These are phyloP conservation scores for Saitoella complicata DNA, from an alignment of 805 yeast species.

Conservation along the genomic window DNA sequence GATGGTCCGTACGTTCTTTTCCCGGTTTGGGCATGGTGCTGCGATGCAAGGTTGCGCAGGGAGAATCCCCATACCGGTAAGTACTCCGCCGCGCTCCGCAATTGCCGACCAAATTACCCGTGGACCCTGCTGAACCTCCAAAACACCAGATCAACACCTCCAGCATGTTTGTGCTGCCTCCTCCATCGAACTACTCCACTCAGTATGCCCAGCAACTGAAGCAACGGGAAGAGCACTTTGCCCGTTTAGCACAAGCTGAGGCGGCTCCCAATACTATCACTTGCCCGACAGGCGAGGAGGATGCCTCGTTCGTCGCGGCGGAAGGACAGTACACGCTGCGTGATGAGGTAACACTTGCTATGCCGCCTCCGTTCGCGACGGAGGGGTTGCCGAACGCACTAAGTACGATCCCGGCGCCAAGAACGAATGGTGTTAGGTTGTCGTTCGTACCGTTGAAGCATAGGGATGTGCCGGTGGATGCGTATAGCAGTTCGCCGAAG, in stretches of 20 bases:
- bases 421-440: constrained; percentile 15
- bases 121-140: too few species aligned
- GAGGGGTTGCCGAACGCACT: constrained; percentile 23
- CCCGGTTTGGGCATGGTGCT: background rate
- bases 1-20: too few species aligned
- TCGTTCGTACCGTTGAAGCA: constrained; percentile 9
- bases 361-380: constrained; percentile 25
- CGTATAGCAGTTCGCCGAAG: constrained; percentile 5
- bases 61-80: too few species aligned
- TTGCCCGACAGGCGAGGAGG: constrained; percentile 13
- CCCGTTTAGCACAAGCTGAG: constrained; percentile 6
- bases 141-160: too few species aligned
- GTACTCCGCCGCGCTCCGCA: background rate
- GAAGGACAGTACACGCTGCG: constrained; percentile 12
- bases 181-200: constrained; percentile 18
- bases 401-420: constrained; percentile 18
- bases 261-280: constrained; percentile 14
- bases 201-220: constrained; percentile 12
- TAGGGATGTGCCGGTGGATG: constrained; percentile 5
- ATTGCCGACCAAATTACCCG: too few species aligned
- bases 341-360: constrained; percentile 18
- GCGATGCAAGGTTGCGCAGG: background rate
- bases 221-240: constrained; percentile 12
- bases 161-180: constrained; percentile 19
- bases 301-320: background rate